A percentile compares a stretch with the other conserved stretches of the same genome.
These are phyloP conservation scores for Populus hybrid DNA, from an alignment of 441 rosid genomes.

Conservation along the genomic window DNA sequence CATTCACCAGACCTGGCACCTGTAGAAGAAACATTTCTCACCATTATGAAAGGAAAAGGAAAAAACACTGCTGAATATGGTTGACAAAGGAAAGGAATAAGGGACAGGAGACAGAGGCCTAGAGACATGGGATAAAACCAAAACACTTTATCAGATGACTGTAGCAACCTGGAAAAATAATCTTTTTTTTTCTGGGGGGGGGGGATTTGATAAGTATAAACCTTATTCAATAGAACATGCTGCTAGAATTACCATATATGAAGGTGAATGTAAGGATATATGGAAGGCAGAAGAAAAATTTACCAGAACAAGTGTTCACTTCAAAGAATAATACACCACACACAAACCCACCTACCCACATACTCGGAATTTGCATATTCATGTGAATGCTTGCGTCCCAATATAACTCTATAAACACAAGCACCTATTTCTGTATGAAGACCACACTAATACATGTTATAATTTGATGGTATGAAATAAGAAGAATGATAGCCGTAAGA, in stretches of 20 bases:
- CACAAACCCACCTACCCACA: background rate
- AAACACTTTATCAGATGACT: background rate
- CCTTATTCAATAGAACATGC: background rate
- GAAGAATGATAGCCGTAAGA: too few species aligned
- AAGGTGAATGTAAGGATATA: background rate
- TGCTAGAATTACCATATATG: background rate
- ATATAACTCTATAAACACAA: background rate
- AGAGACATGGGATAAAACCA: background rate
- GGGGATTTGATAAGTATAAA: background rate
- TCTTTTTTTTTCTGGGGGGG: too few species aligned
- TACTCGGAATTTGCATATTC: background rate
- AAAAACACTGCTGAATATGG: background rate
- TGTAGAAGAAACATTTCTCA: constrained; percentile 30
- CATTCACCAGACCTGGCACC: constrained; percentile 97
- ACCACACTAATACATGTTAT: background rate
- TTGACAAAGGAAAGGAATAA: background rate
- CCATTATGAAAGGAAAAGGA: background rate
- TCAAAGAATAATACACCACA: background rate
- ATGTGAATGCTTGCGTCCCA: background rate
- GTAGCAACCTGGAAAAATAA: background rate
- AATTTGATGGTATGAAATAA: too few species aligned
- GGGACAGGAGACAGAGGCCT: background rate
- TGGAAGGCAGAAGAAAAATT: background rate
- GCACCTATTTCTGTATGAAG: background rate
- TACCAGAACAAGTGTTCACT: background rate